Evolutionary conservation across 2,329 filamentous ascomycete genomes (phyloP).

Genomic region (Tolypocladium ophioglossoides): DNA sequence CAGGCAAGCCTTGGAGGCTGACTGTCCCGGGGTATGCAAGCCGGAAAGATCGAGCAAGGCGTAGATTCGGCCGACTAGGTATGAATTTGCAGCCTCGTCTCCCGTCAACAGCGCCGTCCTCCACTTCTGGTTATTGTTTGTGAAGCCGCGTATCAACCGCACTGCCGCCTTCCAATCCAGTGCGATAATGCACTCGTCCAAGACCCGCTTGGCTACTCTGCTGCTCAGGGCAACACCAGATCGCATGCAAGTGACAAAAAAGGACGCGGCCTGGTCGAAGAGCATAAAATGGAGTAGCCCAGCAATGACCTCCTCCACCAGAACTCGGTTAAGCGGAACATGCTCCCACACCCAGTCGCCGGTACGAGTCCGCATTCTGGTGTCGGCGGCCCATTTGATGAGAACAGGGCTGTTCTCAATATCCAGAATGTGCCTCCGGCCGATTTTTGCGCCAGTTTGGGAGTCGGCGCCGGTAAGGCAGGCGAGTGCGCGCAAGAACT

Average conservation of each 20-base stretch:
- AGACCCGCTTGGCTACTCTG: conserved; percentile 22
- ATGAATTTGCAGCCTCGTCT: conserved; percentile 9
- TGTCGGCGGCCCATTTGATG: conserved; percentile 16
- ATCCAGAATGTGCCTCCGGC: conserved; percentile 22
- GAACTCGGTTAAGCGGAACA: conserved; percentile 22
- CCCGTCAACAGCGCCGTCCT: conserved; percentile 12
- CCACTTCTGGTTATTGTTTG: conserved; percentile 14
- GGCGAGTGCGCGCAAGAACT: conserved; percentile 33
- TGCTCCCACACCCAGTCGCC: conserved; percentile 30
- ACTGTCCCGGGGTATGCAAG: conserved; percentile 6
- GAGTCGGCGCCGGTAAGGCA: conserved; percentile 34
- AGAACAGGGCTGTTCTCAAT: conserved; percentile 15
- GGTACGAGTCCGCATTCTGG: conserved; percentile 11
- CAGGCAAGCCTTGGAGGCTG: conserved; percentile 7
- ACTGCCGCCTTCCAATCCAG: conserved; percentile 28
- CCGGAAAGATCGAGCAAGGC: conserved; percentile 27
- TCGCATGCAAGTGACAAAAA: conserved; percentile 29
- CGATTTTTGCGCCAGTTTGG: conserved; percentile 26
- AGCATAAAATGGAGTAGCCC: conserved; percentile 38
- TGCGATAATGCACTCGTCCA: conserved; percentile 29
- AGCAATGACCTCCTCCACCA: conserved; percentile 35
- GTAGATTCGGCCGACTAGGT: conserved; percentile 20
- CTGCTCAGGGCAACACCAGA: conserved; percentile 21
- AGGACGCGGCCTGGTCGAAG: conserved; percentile 30
- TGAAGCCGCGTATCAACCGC: conserved; percentile 18